phyloP scores from a whole-genome alignment of 306 rosid genomes.

The Elaeagnus macrophylla region DNA sequence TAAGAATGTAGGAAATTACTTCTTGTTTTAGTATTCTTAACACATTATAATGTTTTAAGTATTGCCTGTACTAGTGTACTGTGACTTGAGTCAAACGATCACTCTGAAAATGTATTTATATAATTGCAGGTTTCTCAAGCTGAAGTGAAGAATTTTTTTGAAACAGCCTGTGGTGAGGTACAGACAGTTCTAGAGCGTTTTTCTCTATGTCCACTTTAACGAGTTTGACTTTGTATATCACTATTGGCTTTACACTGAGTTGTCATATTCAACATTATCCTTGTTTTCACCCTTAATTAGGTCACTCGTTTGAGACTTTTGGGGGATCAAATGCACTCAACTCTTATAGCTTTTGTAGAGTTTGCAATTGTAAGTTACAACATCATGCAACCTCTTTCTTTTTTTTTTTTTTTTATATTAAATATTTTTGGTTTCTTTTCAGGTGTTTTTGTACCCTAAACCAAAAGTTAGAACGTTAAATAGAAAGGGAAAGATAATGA shows the following conservation, averaged over 20 bases:
- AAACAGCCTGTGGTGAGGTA: slow-evolving; percentile 90
- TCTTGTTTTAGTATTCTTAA: slow-evolving; percentile 4
- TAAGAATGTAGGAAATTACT: slow-evolving; percentile 50
- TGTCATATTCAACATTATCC: not conserved
- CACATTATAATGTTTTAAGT: too few relatives aligned
- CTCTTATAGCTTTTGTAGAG: slow-evolving; percentile 97
- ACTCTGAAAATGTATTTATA: slow-evolving; percentile 2
- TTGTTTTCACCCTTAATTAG: slow-evolving; percentile 35
- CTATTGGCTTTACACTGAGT: too few relatives aligned
- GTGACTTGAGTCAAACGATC: slow-evolving; percentile 10
- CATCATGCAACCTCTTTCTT: too few relatives aligned
- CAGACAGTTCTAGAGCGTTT: slow-evolving; percentile 16
- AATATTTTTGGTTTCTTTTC: too few relatives aligned
- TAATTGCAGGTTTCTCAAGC: slow-evolving; percentile 70
- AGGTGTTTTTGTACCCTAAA: too few relatives aligned
- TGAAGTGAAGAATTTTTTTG: slow-evolving; percentile 90
- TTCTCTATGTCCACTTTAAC: not conserved
- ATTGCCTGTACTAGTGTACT: too few relatives aligned
- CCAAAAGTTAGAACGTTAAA: too few relatives aligned
- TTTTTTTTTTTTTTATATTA: too few relatives aligned
- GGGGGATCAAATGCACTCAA: slow-evolving; percentile 93
- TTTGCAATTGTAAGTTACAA: slow-evolving; percentile 67
- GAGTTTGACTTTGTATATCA: too few relatives aligned
- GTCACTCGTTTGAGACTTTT: slow-evolving; percentile 94
- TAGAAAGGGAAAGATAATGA: too few relatives aligned